Percentiles rank a stretch among this genome's conserved stretches.
These are phyloP conservation scores for Paracoccidioides lutzii DNA, from an alignment of 2,329 filamentous ascomycete genomes.

Conservation along the genomic window DNA sequence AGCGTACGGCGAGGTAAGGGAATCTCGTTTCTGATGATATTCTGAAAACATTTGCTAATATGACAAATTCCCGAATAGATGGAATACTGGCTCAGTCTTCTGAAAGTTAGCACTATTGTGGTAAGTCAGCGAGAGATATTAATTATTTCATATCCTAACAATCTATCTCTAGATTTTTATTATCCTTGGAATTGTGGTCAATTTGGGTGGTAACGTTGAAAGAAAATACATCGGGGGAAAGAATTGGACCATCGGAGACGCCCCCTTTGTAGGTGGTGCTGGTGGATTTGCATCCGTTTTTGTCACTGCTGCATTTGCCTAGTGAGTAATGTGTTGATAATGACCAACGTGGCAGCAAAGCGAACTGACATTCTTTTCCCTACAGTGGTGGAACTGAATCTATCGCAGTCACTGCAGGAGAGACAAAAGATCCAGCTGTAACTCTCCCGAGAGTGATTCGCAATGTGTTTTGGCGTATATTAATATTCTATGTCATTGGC, in stretches of 20 bases:
- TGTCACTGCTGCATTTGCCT: conserved; percentile 50
- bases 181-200: conserved; percentile 48
- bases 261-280: conserved; percentile 52
- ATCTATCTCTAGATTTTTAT: conserved; percentile 41
- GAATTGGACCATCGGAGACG: conserved; percentile 46
- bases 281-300: conserved; percentile 54
- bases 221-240: conserved; percentile 46
- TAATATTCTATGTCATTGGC: conserved; percentile 42
- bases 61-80: conserved; percentile 14
- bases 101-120: conserved; percentile 31
- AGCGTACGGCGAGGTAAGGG: conserved; percentile 40
- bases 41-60: not conserved
- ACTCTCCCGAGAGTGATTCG: conserved; percentile 51
- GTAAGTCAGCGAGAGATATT: conserved; percentile 20
- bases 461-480: conserved; percentile 52
- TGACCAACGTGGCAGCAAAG: not conserved
- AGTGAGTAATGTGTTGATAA: conserved; percentile 17
- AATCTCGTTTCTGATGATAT: not conserved
- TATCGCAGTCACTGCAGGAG: conserved; percentile 53
- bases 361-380: conserved; percentile 8
- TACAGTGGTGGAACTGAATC: conserved; percentile 46
- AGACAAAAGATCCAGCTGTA: conserved; percentile 49
- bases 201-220: conserved; percentile 43
- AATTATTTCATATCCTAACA: not conserved
- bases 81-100: conserved; percentile 30